Evolutionary conservation across 2,329 filamentous ascomycete species (phyloP).

Genomic region (Pseudocercospora pini-densiflorae): DNA sequence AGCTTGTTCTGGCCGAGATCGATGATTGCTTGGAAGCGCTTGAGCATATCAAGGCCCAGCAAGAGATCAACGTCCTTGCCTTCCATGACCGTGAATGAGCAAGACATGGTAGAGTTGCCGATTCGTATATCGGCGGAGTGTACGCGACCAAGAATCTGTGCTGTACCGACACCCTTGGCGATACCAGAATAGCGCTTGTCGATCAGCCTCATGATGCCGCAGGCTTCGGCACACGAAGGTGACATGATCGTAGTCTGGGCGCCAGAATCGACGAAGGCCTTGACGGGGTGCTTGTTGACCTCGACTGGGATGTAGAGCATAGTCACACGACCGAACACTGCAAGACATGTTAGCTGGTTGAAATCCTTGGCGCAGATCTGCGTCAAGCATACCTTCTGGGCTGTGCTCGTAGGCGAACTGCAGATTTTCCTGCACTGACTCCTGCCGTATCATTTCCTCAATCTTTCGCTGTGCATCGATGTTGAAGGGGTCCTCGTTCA

Average conservation of each 20-base stretch:
- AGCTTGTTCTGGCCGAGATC: conserved; percentile 84
- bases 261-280: conserved; percentile 95
- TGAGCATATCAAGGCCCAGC: conserved; percentile 94
- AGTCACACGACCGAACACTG: conserved; percentile 91
- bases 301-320: conserved; percentile 97
- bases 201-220: conserved; percentile 94
- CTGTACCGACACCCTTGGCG: conserved; percentile 91
- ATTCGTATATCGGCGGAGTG: conserved; percentile 96
- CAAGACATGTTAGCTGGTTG: conserved; percentile 17
- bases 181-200: conserved; percentile 91
- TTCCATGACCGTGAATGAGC: conserved; percentile 99
- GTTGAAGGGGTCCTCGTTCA: conserved; percentile 96
- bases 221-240: conserved; percentile 84
- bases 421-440: conserved; percentile 91
- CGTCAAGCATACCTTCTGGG: conserved; percentile 74
- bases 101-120: conserved; percentile 82
- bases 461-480: conserved; percentile 89
- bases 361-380: conserved; percentile 4
- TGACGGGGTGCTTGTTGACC: conserved; percentile 90
- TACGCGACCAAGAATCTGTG: conserved; percentile 90
- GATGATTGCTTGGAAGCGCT: conserved; percentile 90
- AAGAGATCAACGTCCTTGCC: conserved; percentile 94
- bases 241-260: conserved; percentile 99
- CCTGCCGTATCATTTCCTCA: conserved; percentile 95
- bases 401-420: conserved; percentile 98